phyloP scores from a whole-genome alignment of 129 eudicot genomes.

The Pseudognaphalium luteoalbum region DNA sequence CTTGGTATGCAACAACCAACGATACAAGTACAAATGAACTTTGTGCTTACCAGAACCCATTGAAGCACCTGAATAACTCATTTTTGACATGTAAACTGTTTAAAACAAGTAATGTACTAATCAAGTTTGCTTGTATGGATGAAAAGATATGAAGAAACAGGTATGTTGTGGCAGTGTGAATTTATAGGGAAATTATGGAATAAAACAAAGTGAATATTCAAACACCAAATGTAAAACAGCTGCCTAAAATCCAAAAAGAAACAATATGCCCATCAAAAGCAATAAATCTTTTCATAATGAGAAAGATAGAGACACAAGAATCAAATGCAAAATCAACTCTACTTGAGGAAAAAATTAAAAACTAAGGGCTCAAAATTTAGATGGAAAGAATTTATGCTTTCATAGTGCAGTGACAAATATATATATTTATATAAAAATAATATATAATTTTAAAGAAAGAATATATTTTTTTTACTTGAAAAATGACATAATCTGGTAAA shows the following conservation, averaged over 20 bases:
- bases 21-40: not conserved
- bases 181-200: conserved; percentile 60
- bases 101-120: conserved; percentile 24
- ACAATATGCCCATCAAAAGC: conserved; percentile 51
- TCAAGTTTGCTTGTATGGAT: conserved; percentile 8
- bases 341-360: conserved; percentile 1
- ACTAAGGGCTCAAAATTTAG: conserved; percentile 28
- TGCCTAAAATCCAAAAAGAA: conserved; percentile 43
- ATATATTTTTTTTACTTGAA: conserved; percentile 36
- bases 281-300: conserved; percentile 38
- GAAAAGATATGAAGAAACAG: conserved; percentile 46
- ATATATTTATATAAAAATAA: conserved; percentile 32
- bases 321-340: conserved; percentile 33
- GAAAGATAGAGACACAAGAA: conserved; percentile 36
- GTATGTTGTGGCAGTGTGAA: conserved; percentile 29
- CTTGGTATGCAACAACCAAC: conserved; percentile 17
- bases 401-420: conserved; percentile 41
- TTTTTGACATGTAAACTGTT: conserved; percentile 35
- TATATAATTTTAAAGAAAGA: conserved; percentile 32
- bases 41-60: conserved; percentile 83
- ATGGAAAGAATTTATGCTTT: conserved; percentile 55
- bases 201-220: conserved; percentile 63
- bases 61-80: conserved; percentile 83
- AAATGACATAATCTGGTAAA: conserved; percentile 54
- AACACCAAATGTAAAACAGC: conserved; percentile 72